Base-by-base conservation (phyloP, 2,329 filamentous ascomycete species). In the Cadophora luteo-olivacea region DNA sequence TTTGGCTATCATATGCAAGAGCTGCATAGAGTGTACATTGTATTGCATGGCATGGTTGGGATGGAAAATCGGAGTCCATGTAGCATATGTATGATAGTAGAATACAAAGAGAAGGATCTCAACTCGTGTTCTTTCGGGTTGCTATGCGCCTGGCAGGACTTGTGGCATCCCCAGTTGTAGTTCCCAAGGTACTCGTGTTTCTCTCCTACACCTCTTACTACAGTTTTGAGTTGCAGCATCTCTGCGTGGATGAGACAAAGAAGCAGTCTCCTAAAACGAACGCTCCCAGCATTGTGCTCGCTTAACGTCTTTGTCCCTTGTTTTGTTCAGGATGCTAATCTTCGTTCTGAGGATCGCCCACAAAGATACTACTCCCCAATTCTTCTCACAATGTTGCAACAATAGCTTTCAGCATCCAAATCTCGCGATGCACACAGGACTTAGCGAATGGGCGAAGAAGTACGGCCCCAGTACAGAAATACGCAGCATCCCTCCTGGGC, bases 71-170 rank as follows among this genome's bases (percentile, higher is more conserved):
- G 68, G 65, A 68, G 60, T 70, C 63, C 45, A 61, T 68, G 66
- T 70, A 68, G 48, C 45, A 66, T 63, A 66, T 68, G 58, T 60
- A 68, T 52, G 65, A 70, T 52, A 45, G 60, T 68, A 66, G 54
- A 65, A 45, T 51, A 68, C 49, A 67, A 67, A 62, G 55, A 66
- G 60, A 68, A 66, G 51, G 57, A 69, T 70, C 69, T 70, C 71
- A 71, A 67, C 71, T 73, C 71, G 66, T 41, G 41, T 41, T 49
- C 16, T 12, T 36, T 5, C 4, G 41, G 11, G 16, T 12, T n/a
- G 38, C 33, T 12, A 7, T 33, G n/a, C 4, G 19, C 25, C 14
- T 2, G 12, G 2, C 24, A 33, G 5, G 36, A 36, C 38, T 22
- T 11, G 25, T 22, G 19, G 8, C 6, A 32, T 24, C 25, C n/a